Conservation (phyloP, 768 basidiomycete genomes). For the Rhizopogon vulgaris region DNA sequence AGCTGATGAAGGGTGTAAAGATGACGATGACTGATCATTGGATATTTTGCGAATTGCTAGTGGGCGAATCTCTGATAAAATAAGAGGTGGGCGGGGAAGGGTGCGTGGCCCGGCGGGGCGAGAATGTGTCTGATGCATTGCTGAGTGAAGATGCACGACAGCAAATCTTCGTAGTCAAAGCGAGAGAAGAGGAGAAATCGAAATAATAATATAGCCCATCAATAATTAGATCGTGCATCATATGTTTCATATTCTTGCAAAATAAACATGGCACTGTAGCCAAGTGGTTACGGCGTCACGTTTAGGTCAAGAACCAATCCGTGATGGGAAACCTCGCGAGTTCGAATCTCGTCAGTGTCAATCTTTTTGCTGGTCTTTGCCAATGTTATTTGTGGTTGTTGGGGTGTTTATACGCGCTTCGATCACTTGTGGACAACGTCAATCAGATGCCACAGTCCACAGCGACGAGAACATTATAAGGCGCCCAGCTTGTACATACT, state of each 20-base stretch:
- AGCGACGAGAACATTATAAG: slow-evolving; percentile 1
- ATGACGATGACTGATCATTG: slow-evolving; percentile 14
- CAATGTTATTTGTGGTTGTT: neutral
- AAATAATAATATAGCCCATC: no score
- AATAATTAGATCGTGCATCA: neutral
- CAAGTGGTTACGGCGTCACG: slow-evolving; percentile 58
- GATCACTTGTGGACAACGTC: slow-evolving; percentile 6
- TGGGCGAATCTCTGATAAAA: slow-evolving; percentile 30
- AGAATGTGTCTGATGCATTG: slow-evolving; percentile 22
- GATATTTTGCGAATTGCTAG: slow-evolving; percentile 35
- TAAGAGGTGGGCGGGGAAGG: slow-evolving; percentile 25
- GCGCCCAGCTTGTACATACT: neutral
- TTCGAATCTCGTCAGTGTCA: slow-evolving; percentile 59
- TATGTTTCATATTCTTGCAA: accelerated
- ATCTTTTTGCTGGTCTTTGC: slow-evolving; percentile 11
- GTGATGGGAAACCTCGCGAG: slow-evolving; percentile 57
- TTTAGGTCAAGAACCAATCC: slow-evolving; percentile 40
- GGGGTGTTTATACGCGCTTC: neutral
- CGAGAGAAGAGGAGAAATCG: neutral
- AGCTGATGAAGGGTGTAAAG: slow-evolving; percentile 24
- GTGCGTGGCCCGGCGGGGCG: slow-evolving; percentile 51
- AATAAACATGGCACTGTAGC: slow-evolving; percentile 40
- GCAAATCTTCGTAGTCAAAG: slow-evolving; percentile 1
- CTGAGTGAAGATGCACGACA: slow-evolving; percentile 9
- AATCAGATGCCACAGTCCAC: slow-evolving; percentile 6